Conservation (phyloP, 1,284 basidiomycete species). For the Cryptococcus sp. region DNA sequence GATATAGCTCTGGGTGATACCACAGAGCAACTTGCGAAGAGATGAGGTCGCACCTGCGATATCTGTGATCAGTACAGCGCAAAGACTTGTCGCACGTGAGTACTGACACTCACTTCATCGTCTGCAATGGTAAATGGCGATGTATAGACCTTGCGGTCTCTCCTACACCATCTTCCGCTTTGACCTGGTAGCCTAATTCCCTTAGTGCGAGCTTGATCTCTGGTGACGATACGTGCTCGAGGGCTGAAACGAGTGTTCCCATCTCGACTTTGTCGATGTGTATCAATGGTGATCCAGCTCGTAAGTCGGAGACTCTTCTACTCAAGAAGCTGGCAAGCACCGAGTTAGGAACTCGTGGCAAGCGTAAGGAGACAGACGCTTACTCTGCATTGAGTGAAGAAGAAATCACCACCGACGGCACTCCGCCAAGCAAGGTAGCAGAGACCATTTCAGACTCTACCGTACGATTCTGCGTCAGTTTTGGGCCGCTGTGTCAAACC, state of each 20-base stretch:
- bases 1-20: neutral
- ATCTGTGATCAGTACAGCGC: too few relatives aligned
- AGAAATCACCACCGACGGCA: too few relatives aligned
- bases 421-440: slow-evolving; percentile 1
- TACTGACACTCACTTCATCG: neutral
- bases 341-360: slow-evolving; percentile 1
- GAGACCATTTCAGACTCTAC: slow-evolving; percentile 3
- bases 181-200: neutral
- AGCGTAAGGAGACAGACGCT: neutral
- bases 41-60: slow-evolving; percentile 6
- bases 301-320: neutral
- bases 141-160: slow-evolving; percentile 1
- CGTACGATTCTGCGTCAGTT: neutral
- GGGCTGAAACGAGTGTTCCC: neutral
- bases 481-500: neutral
- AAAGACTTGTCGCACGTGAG: too few relatives aligned
- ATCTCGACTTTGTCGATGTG: neutral
- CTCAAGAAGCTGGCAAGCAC: slow-evolving; percentile 1
- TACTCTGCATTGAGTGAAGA: too few relatives aligned
- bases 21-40: slow-evolving; percentile 1
- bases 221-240: neutral
- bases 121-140: slow-evolving; percentile 4
- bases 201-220: neutral
- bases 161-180: neutral
- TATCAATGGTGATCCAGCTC: slow-evolving; percentile 2